These are phyloP conservation scores for Solanum piurae DNA, from an alignment of 257 asterid genomes.

Conservation along the genomic window DNA sequence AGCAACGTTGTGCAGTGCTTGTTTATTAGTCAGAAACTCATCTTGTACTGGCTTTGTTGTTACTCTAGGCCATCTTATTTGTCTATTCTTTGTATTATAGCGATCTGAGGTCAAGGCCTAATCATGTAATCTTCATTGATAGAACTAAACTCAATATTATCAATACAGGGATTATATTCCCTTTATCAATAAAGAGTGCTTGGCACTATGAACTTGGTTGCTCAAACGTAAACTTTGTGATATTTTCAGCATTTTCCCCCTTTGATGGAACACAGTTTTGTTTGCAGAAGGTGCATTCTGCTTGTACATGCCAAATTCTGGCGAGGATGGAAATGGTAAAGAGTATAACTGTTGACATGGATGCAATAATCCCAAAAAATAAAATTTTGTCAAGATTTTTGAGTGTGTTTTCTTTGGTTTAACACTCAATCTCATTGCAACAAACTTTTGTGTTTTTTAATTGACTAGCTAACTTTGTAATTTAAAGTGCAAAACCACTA, in stretches of 20 bases:
- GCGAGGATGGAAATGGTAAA: neutral
- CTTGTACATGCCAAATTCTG: neutral
- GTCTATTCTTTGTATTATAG: slow-evolving; percentile 2
- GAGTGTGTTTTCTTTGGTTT: neutral
- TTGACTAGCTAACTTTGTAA: neutral
- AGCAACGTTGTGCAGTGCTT: slow-evolving; percentile 46
- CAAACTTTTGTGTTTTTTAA: too few species aligned
- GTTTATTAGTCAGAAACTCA: slow-evolving; percentile 10
- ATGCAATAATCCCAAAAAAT: too few species aligned
- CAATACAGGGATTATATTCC: neutral
- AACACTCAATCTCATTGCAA: too few species aligned
- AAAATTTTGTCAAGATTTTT: neutral
- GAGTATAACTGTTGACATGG: neutral
- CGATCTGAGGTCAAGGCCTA: neutral
- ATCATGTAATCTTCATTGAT: slow-evolving; percentile 1
- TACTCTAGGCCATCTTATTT: neutral
- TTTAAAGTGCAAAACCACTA: neutral
- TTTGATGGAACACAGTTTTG: neutral
- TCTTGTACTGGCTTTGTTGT: neutral
- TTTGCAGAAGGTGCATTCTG: neutral
- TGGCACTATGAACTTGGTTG: neutral
- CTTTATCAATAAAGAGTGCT: neutral
- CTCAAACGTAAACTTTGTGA: neutral
- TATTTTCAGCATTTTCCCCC: neutral
- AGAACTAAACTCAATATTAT: neutral